Conservation (phyloP, 2,329 filamentous ascomycete genomes). For the Xylariaceae sp. region DNA sequence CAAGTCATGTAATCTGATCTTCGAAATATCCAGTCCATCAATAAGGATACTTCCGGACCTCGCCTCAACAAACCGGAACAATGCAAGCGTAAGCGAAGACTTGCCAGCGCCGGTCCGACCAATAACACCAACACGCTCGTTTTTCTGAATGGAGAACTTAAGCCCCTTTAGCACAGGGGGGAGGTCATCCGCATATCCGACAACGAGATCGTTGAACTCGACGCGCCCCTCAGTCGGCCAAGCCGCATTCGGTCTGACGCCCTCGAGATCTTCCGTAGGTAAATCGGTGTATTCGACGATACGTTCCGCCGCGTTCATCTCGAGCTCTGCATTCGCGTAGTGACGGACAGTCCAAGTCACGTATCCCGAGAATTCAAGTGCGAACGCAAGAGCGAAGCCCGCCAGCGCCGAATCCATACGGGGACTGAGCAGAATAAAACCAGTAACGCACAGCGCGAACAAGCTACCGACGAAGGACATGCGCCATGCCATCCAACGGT, state of each 20-base stretch:
- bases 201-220: slow-evolving; percentile 67
- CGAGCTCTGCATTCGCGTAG: slow-evolving; percentile 60
- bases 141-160: slow-evolving; percentile 59
- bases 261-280: slow-evolving; percentile 60
- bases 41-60: slow-evolving; percentile 61
- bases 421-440: slow-evolving; percentile 56
- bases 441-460: slow-evolving; percentile 61
- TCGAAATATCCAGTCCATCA: slow-evolving; percentile 70
- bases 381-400: slow-evolving; percentile 70
- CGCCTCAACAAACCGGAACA: slow-evolving; percentile 73
- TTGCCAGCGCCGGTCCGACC: slow-evolving; percentile 76
- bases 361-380: slow-evolving; percentile 60
- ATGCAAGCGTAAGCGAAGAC: slow-evolving; percentile 66
- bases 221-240: slow-evolving; percentile 73
- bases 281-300: slow-evolving; percentile 70
- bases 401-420: slow-evolving; percentile 64
- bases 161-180: slow-evolving; percentile 66
- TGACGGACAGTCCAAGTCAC: slow-evolving; percentile 47
- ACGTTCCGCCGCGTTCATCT: slow-evolving; percentile 74
- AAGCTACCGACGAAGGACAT: slow-evolving; percentile 64
- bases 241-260: slow-evolving; percentile 56
- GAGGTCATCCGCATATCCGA: slow-evolving; percentile 65
- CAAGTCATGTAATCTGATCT: slow-evolving; percentile 63
- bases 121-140: slow-evolving; percentile 69
- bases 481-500: slow-evolving; percentile 71